Evolutionary conservation across 768 basidiomycete genomes (phyloP).

Genomic region (Neoboletus subvelutipes): DNA sequence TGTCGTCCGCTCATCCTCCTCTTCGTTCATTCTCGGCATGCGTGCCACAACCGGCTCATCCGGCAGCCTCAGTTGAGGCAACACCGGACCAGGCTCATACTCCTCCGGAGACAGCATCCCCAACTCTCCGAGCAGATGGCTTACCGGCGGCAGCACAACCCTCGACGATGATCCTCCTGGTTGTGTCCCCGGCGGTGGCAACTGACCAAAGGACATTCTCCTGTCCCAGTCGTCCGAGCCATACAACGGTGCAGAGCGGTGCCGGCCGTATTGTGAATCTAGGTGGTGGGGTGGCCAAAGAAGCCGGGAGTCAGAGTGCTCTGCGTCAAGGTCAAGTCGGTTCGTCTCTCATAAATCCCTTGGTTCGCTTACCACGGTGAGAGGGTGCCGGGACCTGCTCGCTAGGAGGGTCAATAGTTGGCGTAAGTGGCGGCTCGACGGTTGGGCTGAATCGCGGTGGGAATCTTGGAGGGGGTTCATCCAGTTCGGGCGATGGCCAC

Average conservation of each 20-base stretch:
- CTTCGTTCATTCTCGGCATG: conserved; percentile 9
- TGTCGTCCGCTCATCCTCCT: conserved; percentile 13
- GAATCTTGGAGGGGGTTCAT: conserved; percentile 12
- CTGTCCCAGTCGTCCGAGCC: conserved; percentile 26
- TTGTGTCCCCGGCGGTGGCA: conserved; percentile 8
- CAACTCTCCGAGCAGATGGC: conserved; percentile 25
- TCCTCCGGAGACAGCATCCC: conserved; percentile 16
- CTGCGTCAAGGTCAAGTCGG: conserved; percentile 16
- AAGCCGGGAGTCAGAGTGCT: conserved; percentile 15
- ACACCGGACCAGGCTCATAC: conserved; percentile 23
- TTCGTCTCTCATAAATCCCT: neutral
- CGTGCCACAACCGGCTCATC: conserved; percentile 11
- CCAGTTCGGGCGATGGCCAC: conserved; percentile 23
- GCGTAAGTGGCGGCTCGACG: conserved; percentile 19
- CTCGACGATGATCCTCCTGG: conserved; percentile 20
- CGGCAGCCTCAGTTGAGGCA: conserved; percentile 32
- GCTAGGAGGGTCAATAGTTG: conserved; percentile 9
- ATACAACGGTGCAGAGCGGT: conserved; percentile 26
- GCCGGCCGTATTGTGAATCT: conserved; percentile 26
- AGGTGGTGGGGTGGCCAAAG: conserved; percentile 18
- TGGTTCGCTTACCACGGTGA: conserved; percentile 20
- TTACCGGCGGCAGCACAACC: conserved; percentile 31
- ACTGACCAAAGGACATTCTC: conserved; percentile 22
- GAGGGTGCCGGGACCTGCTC: conserved; percentile 6
- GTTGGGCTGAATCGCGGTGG: conserved; percentile 8